phyloP scores from a whole-genome alignment of 2,329 filamentous ascomycete genomes.

The Nannizziopsis barbatae region DNA sequence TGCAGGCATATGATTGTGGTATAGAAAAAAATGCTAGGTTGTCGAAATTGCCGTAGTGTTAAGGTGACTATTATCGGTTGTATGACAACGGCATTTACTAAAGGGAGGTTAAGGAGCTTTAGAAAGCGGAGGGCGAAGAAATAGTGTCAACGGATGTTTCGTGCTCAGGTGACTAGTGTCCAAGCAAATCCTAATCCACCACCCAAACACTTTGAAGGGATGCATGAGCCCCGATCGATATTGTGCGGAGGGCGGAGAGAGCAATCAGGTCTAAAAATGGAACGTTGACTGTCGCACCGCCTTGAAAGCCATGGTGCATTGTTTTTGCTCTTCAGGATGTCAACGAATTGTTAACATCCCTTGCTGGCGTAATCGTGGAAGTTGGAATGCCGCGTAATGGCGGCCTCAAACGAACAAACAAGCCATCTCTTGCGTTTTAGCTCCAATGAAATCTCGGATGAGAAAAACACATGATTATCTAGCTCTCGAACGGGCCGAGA shows the following conservation, averaged over 20 bases:
- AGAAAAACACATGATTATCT: too few species aligned
- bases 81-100: conserved; percentile 5
- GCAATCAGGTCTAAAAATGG: not conserved
- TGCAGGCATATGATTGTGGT: not conserved
- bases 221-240: too few species aligned
- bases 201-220: too few species aligned
- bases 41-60: not conserved
- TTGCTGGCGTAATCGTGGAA: too few species aligned
- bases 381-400: too few species aligned
- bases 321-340: not conserved
- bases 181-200: too few species aligned
- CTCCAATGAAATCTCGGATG: too few species aligned
- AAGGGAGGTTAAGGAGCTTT: not conserved
- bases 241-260: not conserved
- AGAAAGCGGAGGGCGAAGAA: not conserved
- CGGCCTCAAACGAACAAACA: too few species aligned
- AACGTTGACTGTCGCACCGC: conserved; percentile 1
- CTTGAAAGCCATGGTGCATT: not conserved
- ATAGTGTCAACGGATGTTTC: not conserved
- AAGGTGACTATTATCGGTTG: not conserved
- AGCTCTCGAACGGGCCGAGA: too few species aligned
- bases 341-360: too few species aligned
- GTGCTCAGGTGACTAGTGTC: not conserved
- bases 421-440: too few species aligned
- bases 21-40: not conserved